Evolutionary conservation across 345 rosid species (phyloP).

Genomic region (Hibiscus tridactylites): DNA sequence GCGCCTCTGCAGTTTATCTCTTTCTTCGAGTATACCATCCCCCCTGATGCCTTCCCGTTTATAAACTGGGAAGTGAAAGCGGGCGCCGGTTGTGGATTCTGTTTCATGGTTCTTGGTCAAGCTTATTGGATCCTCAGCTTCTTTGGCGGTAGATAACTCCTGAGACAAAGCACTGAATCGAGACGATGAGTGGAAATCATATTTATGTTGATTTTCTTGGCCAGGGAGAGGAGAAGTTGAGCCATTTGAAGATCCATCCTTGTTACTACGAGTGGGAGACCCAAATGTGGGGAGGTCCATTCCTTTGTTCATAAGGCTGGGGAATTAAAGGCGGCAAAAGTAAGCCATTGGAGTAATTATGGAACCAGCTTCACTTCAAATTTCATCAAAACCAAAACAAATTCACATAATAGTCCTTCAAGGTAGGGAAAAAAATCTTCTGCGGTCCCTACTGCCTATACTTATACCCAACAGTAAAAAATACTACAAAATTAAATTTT

Average conservation of each 20-base stretch:
- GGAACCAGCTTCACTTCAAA: background rate
- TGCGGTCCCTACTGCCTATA: too few species aligned
- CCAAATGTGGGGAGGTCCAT: conserved; percentile 53
- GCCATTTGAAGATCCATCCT: conserved; percentile 31
- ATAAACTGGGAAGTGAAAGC: conserved; percentile 83
- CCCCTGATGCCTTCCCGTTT: conserved; percentile 81
- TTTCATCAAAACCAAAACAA: background rate
- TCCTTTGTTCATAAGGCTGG: conserved; percentile 55
- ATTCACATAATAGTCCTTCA: too few species aligned
- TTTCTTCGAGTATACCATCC: conserved; percentile 30
- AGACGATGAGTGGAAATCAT: conserved; percentile 11
- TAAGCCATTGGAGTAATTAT: background rate
- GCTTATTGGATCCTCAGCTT: background rate
- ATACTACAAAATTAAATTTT: too few species aligned
- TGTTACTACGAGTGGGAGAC: conserved; percentile 28
- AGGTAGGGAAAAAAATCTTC: too few species aligned
- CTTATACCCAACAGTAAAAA: too few species aligned
- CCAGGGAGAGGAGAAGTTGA: conserved; percentile 30
- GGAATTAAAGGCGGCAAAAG: conserved; percentile 1
- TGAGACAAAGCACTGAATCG: conserved; percentile 28
- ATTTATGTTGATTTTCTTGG: conserved; percentile 17
- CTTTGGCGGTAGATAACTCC: conserved; percentile 19
- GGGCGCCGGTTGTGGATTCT: conserved; percentile 16
- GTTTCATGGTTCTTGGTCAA: conserved; percentile 12
- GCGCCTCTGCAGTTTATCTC: conserved; percentile 28